Base-by-base conservation (phyloP, 306 rosid species). In the Sechiopsis laciniata region DNA sequence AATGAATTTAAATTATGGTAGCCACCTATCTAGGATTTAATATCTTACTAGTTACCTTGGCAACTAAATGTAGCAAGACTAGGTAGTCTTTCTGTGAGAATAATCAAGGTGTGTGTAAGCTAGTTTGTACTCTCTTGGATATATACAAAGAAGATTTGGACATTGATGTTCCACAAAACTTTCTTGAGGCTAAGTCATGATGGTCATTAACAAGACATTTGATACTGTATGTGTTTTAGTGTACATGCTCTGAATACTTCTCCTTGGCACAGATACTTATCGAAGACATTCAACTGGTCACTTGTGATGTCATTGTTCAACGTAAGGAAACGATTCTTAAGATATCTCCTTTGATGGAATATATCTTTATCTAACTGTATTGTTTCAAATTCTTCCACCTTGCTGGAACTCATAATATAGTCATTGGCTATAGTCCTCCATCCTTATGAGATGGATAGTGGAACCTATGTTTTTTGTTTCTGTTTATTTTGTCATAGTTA, bases 261-360 rank as follows among this genome's bases (percentile, higher is more conserved):
- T 35, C 72, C 76, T 16, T 67, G 71, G 58, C 57, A 65, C 91
- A 94, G 97, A 82, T 83, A 79, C 80, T 77, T 94, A 17, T 75
- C 79, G 59, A 89, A 84, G 89, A 94, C 96, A 42, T 50, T 89
- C 72, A 73, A 86, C 77, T 94, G 92, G 96, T 87, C 95, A 68
- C 84, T 90, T 32, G 77, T 89, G 88, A 90, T 94, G 98, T 94
- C 98, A 58, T 74, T 82, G 80, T 87, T 89, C 82, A 85, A 88
- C 0, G 97, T 90, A 80, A 88, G 89, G 78, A 75, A 46, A 74
- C 37, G 53, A 50, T 48, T 48, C 32, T 68, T 68, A 12, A 12
- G 21, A 50, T 24, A 50, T 50, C 48, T 9, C 2, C 10, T 42
- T 42, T 42, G 11, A 42, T 42, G 48, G 48, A 42, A 37, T 9